These are phyloP conservation scores for Rhizophagus clarus DNA, from an alignment of 192 early-diverging fungal species.

Conservation along the genomic window DNA sequence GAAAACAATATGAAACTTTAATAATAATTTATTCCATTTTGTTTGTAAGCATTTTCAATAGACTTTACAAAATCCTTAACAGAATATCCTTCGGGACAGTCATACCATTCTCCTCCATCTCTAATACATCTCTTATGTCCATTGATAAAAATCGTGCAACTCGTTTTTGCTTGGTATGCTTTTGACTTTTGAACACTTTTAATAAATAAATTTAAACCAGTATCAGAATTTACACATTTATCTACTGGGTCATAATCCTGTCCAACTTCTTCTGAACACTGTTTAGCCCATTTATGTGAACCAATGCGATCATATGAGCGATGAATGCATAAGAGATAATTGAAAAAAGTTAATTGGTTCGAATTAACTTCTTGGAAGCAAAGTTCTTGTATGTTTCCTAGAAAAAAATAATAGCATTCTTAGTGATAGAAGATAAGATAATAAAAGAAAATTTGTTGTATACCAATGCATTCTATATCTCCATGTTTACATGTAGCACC, in stretches of 20 bases:
- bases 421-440: constrained; percentile 38
- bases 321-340: constrained; percentile 45
- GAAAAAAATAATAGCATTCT: constrained; percentile 32
- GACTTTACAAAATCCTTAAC: constrained; percentile 38
- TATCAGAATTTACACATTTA: constrained; percentile 39
- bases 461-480: constrained; percentile 52
- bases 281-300: constrained; percentile 26
- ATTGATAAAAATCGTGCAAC: constrained; percentile 61
- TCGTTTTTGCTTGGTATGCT: constrained; percentile 44
- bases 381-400: constrained; percentile 50
- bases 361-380: constrained; percentile 42
- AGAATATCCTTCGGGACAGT: constrained; percentile 34
- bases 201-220: constrained; percentile 45
- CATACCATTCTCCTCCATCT: constrained; percentile 54
- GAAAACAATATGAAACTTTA: too few species aligned
- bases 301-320: constrained; percentile 31
- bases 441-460: constrained; percentile 39
- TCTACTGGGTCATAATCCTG: constrained; percentile 48
- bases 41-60: constrained; percentile 31
- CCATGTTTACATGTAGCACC: constrained; percentile 55
- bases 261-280: constrained; percentile 31
- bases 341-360: constrained; percentile 34
- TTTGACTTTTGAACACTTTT: constrained; percentile 43
- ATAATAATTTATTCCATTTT: not conserved
- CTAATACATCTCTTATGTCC: constrained; percentile 56